A percentile compares a stretch with the other conserved stretches of the same genome.
These are phyloP conservation scores for Xanthoceras sorbifolium DNA, from an alignment of 345 rosid species.

Conservation along the genomic window DNA sequence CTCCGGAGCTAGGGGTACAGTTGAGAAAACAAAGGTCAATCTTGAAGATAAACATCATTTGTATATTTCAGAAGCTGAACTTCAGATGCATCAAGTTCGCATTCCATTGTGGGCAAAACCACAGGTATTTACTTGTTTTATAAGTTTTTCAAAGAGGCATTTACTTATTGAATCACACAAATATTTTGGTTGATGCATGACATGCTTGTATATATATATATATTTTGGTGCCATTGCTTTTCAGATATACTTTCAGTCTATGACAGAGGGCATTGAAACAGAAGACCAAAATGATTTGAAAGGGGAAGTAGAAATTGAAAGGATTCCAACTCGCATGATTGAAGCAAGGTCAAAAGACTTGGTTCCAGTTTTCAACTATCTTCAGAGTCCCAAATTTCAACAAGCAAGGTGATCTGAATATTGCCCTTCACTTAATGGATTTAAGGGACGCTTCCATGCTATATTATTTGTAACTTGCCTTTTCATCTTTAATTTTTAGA, in stretches of 20 bases:
- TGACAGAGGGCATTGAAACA: constrained; percentile 25
- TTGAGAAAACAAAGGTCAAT: constrained; percentile 32
- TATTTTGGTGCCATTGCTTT: constrained; percentile 28
- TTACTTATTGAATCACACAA: background rate
- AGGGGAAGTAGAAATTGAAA: constrained; percentile 78
- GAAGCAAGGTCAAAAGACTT: constrained; percentile 70
- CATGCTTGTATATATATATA: background rate
- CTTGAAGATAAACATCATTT: constrained; percentile 63
- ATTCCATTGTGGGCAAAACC: constrained; percentile 70
- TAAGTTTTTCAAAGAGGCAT: constrained; percentile 1
- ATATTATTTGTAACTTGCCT: constrained; percentile 3
- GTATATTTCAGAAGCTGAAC: constrained; percentile 84
- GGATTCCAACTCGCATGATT: constrained; percentile 50
- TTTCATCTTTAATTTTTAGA: background rate
- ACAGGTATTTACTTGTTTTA: constrained; percentile 46
- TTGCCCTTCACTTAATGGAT: background rate
- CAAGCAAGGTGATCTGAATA: constrained; percentile 43
- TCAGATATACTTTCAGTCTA: constrained; percentile 65
- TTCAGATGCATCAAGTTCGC: constrained; percentile 59
- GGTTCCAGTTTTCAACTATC: constrained; percentile 68
- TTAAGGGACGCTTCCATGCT: constrained; percentile 3
- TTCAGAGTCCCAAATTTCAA: constrained; percentile 43
- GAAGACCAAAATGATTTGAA: constrained; percentile 43
- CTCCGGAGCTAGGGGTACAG: constrained; percentile 33
- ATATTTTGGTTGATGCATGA: background rate